phyloP scores from a whole-genome alignment of 768 basidiomycete genomes.

The Leccinellum albellum region DNA sequence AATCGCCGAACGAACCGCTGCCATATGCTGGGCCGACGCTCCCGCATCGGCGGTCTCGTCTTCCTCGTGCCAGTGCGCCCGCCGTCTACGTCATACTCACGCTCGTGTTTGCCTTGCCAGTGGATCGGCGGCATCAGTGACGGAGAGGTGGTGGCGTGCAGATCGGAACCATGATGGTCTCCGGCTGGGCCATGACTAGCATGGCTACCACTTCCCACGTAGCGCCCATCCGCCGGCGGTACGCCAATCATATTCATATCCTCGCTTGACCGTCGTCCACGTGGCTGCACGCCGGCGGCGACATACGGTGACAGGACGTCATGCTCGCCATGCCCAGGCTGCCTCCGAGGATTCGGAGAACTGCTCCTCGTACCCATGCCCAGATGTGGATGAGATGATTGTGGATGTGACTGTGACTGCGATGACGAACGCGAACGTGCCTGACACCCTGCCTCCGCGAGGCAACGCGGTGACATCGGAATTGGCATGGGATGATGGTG shows the following conservation, averaged over 20 bases:
- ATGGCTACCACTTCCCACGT: neutral
- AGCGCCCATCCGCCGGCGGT: slow-evolving; percentile 2
- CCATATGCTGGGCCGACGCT: slow-evolving; percentile 26
- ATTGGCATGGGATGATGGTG: neutral
- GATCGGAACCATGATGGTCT: slow-evolving; percentile 10
- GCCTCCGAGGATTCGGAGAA: slow-evolving; percentile 12
- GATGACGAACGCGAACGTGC: slow-evolving; percentile 9
- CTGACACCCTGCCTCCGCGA: slow-evolving; percentile 25
- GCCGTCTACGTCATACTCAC: neutral
- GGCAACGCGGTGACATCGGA: slow-evolving; percentile 12
- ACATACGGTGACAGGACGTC: slow-evolving; percentile 6
- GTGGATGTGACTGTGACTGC: neutral
- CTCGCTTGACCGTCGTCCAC: slow-evolving; percentile 9
- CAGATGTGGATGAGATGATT: neutral
- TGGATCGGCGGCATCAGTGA: neutral
- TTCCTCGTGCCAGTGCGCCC: neutral
- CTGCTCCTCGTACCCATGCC: slow-evolving; percentile 1
- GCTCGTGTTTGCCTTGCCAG: slow-evolving; percentile 1
- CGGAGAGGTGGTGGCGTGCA: neutral
- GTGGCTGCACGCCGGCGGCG: neutral
- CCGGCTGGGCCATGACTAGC: slow-evolving; percentile 2
- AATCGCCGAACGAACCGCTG: slow-evolving; percentile 25
- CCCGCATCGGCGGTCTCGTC: slow-evolving; percentile 3
- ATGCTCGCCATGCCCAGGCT: slow-evolving; percentile 5
- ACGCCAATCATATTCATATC: slow-evolving; percentile 3